These are phyloP conservation scores for Tolypocladium cylindrosporum DNA, from an alignment of 2,329 filamentous ascomycete genomes.

Conservation along the genomic window DNA sequence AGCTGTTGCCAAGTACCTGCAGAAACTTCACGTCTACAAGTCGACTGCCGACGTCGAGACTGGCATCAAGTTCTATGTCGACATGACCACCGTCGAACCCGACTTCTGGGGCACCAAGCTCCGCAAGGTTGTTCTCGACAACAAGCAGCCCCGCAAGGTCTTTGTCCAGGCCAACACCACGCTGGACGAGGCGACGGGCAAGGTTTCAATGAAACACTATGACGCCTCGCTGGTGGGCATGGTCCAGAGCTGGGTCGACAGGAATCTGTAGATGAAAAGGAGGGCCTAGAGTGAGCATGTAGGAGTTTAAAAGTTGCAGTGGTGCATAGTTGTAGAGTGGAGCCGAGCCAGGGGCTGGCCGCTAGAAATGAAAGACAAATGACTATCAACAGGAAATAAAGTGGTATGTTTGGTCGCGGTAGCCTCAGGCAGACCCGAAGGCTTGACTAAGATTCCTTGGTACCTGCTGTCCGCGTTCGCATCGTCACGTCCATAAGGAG, in stretches of 20 bases:
- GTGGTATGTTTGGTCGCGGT: not conserved
- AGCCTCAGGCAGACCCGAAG: not conserved
- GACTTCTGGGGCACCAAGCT: slow-evolving; percentile 79
- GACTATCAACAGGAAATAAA: not conserved
- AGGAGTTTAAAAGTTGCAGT: not conserved
- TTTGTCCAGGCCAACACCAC: slow-evolving; percentile 92
- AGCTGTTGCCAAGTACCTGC: slow-evolving; percentile 78
- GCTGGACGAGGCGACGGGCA: slow-evolving; percentile 55
- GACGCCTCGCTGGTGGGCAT: slow-evolving; percentile 72
- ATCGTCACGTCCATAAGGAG: not conserved
- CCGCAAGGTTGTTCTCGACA: slow-evolving; percentile 61
- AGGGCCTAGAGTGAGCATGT: not conserved
- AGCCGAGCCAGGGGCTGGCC: not conserved
- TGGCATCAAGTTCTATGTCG: slow-evolving; percentile 71
- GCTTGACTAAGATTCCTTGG: not conserved
- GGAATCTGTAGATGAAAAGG: slow-evolving; percentile 29
- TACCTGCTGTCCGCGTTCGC: not conserved
- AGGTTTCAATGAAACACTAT: slow-evolving; percentile 75
- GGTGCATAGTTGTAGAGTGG: not conserved
- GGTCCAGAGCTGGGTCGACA: slow-evolving; percentile 71
- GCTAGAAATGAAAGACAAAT: not conserved
- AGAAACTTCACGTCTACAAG: slow-evolving; percentile 90
- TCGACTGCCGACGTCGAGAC: slow-evolving; percentile 72
- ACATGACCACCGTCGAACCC: slow-evolving; percentile 71
- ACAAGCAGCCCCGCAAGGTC: slow-evolving; percentile 78